A percentile compares a stretch with the other conserved stretches of the same genome.
Conservation (phyloP, 768 basidiomycete genomes). For the Pulveroboletus sp. region DNA sequence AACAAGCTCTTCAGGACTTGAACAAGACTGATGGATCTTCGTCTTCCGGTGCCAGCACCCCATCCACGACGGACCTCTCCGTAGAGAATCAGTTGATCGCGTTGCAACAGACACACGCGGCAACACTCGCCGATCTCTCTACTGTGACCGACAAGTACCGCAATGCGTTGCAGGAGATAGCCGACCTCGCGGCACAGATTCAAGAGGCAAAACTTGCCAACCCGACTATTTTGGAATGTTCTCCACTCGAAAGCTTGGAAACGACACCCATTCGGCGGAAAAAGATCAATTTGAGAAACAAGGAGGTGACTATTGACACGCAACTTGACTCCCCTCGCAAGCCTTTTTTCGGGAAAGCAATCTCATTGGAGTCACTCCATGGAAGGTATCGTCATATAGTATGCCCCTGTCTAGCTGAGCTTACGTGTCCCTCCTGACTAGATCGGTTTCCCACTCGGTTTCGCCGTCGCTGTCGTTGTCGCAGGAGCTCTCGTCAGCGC, state of each 20-base stretch:
- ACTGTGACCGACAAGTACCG: constrained; percentile 79
- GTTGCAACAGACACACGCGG: constrained; percentile 80
- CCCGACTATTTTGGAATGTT: constrained; percentile 40
- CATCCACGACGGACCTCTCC: constrained; percentile 35
- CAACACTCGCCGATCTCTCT: constrained; percentile 77
- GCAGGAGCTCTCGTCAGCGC: constrained; percentile 91
- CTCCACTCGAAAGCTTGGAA: constrained; percentile 42
- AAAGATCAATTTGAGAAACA: constrained; percentile 46
- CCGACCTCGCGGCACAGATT: constrained; percentile 89
- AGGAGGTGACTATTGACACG: constrained; percentile 46
- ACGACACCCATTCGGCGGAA: constrained; percentile 48
- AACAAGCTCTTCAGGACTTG: constrained; percentile 57
- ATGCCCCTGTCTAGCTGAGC: constrained; percentile 1
- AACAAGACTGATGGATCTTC: constrained; percentile 30
- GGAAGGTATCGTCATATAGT: constrained; percentile 54
- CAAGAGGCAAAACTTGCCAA: constrained; percentile 78
- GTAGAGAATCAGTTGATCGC: constrained; percentile 63
- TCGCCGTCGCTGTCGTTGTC: constrained; percentile 95
- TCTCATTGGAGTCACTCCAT: constrained; percentile 85
- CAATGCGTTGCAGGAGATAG: constrained; percentile 87
- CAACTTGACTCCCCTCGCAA: constrained; percentile 56
- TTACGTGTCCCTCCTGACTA: constrained; percentile 29
- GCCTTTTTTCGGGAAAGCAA: constrained; percentile 86
- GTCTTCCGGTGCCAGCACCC: constrained; percentile 28
- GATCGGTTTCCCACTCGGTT: constrained; percentile 91